phyloP scores from a whole-genome alignment of 2,329 filamentous ascomycete species.

The Verticillium isaacii region DNA sequence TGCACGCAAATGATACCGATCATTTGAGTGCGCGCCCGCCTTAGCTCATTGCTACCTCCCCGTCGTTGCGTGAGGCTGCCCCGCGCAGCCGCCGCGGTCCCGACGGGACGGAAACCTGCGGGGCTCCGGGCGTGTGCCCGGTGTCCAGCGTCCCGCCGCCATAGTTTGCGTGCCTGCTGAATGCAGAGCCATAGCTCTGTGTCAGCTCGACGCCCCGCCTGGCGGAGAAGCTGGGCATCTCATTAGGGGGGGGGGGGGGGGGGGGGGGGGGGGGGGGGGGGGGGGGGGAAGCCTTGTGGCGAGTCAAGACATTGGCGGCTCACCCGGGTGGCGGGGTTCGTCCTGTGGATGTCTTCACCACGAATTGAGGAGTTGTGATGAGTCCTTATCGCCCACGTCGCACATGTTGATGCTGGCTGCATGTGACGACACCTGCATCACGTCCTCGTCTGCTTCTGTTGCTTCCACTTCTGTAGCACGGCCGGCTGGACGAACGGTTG shows the following conservation, averaged over 20 bases:
- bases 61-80: background rate
- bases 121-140: background rate
- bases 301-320: background rate
- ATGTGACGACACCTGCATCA: background rate
- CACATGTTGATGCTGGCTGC: background rate
- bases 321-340: background rate
- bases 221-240: background rate
- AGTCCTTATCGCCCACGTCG: background rate
- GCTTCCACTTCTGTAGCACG: constrained; percentile 9
- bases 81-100: background rate
- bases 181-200: background rate
- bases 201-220: too few species aligned
- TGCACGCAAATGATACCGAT: too few species aligned
- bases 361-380: background rate
- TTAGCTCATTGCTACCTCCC: too few species aligned
- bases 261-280: too few species aligned
- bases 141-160: background rate
- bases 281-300: background rate
- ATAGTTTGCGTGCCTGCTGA: background rate
- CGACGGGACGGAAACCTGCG: background rate
- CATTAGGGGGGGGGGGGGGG: too few species aligned
- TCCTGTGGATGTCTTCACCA: background rate
- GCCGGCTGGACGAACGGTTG: constrained; percentile 16
- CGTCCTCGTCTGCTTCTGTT: background rate
- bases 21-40: too few species aligned